Base-by-base conservation (phyloP, 2,329 filamentous ascomycete species). In the Colletotrichum tofieldiae region DNA sequence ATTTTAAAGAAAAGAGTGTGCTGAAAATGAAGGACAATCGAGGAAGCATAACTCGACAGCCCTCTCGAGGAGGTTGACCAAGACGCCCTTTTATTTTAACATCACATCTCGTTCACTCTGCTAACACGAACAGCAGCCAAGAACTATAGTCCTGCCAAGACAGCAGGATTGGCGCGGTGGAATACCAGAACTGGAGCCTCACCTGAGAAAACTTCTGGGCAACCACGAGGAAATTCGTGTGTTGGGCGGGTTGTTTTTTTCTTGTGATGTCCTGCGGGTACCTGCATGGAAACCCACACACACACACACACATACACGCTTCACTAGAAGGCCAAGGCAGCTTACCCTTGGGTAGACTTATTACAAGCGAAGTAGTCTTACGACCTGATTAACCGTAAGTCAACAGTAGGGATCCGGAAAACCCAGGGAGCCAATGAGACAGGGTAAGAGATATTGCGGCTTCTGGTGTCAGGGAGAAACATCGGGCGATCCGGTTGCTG, bases 271-370 rank as follows among this genome's bases (percentile, higher is more conserved):
- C 51, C 8, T 58, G 45, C 52, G 66, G 66, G 35, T 69, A 65
- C 66, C 66, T 64, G 60, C 66, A 64, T 69, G 23, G 12, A 39
- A n/a, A 16, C 65, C n/a, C 16, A 41, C 65, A 63, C 52, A 39
- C 54, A 39, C 55, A 32, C 29, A 32, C 16, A 41, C 65, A 63
- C 52, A 39, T 43, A 39, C 55, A 29, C 20, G 29, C 45, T 43
- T 32, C 51, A 32, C 29, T n/a, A 26, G 29, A 37, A 18, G 16
- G 29, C 52, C 39, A 47, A 65, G 52, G 26, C 14, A 2, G 26
- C 23, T 45, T 16, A 32, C 3, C 23, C 32, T n/a, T 14, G 29
- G 49, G 49, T 43, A 16, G 49, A 26, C 29, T 29, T 14, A 29
- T n/a, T 56, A 26, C 11, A 23, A 11, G 14, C 29, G 51, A 54